A percentile compares a stretch with the other conserved stretches of the same genome.
phyloP scores from a whole-genome alignment of 1,139 yeast genomes.

The Debaryomyces sp. region DNA sequence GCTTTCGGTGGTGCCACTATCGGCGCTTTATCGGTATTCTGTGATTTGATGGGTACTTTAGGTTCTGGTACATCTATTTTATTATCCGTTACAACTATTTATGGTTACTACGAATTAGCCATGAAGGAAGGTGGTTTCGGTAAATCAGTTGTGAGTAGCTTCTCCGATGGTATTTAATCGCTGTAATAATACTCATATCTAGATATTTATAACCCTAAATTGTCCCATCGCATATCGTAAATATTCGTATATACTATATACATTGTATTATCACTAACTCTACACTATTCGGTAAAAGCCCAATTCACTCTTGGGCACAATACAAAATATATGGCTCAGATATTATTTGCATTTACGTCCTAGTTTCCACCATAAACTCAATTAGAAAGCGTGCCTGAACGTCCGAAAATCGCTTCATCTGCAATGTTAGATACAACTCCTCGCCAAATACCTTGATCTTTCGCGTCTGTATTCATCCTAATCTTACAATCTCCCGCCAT shows the following conservation, averaged over 20 bases:
- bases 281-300: not conserved
- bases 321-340: not conserved
- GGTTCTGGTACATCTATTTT: conserved; percentile 96
- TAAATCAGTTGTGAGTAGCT: conserved; percentile 57
- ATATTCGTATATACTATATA: not conserved
- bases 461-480: not conserved
- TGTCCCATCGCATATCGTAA: conserved; percentile 4
- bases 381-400: not conserved
- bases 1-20: conserved; percentile 98
- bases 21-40: conserved; percentile 92
- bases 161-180: conserved; percentile 37
- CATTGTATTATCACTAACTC: conserved; percentile 5
- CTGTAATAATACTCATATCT: not conserved
- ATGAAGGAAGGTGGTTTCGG: conserved; percentile 91
- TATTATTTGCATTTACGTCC: not conserved
- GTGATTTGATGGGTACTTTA: conserved; percentile 91
- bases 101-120: conserved; percentile 94
- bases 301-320: not conserved
- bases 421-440: not conserved
- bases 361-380: not conserved
- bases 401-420: not conserved
- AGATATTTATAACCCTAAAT: not conserved
- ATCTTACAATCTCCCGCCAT: not conserved
- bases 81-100: conserved; percentile 94
- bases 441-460: not conserved